Conservation (phyloP, 2,329 filamentous ascomycete genomes). For the Thelonectria olida region DNA sequence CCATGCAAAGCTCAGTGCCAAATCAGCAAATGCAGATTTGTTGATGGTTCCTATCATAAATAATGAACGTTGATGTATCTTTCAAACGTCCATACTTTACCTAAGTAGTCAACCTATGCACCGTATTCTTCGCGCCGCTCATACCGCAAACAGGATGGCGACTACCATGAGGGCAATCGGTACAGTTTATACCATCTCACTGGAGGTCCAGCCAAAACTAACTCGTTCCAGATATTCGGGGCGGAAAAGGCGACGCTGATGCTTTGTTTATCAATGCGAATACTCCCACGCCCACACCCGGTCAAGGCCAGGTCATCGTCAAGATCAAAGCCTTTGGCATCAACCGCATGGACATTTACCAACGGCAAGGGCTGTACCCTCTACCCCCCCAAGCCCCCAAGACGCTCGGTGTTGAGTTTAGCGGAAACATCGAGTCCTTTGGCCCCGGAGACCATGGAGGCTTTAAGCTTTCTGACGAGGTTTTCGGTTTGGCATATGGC, state of each 20-base stretch:
- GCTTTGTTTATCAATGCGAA: slow-evolving; percentile 65
- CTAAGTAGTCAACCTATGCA: too few relatives aligned
- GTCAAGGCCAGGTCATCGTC: slow-evolving; percentile 75
- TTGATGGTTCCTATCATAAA: too few relatives aligned
- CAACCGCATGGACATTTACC: slow-evolving; percentile 83
- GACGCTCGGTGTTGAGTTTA: slow-evolving; percentile 81
- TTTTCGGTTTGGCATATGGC: slow-evolving; percentile 89
- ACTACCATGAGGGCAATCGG: slow-evolving; percentile 51
- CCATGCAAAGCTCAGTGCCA: too few relatives aligned
- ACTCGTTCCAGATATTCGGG: slow-evolving; percentile 59
- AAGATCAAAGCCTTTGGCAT: slow-evolving; percentile 84
- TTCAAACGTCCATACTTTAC: too few relatives aligned
- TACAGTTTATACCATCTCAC: slow-evolving; percentile 29
- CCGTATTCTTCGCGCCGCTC: too few relatives aligned
- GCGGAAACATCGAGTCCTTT: slow-evolving; percentile 70
- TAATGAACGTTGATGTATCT: too few relatives aligned
- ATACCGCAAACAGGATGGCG: not conserved
- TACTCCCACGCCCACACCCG: slow-evolving; percentile 58
- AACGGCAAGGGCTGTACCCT: slow-evolving; percentile 76
- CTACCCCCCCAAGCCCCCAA: slow-evolving; percentile 72
- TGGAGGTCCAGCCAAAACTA: not conserved
- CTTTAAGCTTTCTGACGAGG: slow-evolving; percentile 78
- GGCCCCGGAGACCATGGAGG: slow-evolving; percentile 56
- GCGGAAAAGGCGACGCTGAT: slow-evolving; percentile 60
- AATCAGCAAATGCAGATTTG: too few relatives aligned